phyloP scores from a whole-genome alignment of 179 eudicot genomes.

The Carnegiea gigantea region DNA sequence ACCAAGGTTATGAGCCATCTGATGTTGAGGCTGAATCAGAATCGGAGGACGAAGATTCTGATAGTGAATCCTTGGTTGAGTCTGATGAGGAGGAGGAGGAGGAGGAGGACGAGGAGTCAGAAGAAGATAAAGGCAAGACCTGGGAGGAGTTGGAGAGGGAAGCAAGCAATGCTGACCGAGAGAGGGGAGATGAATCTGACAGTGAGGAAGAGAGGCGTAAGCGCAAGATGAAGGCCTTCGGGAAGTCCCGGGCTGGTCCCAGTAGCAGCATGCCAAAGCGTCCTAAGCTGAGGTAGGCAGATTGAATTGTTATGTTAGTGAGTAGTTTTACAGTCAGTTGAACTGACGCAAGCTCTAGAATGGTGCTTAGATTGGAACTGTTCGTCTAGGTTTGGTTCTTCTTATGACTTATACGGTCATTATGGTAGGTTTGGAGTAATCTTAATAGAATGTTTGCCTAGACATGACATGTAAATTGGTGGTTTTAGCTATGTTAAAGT shows the following conservation, averaged over 20 bases:
- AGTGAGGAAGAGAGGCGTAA: constrained; percentile 83
- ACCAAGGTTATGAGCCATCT: constrained; percentile 77
- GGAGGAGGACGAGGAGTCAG: constrained; percentile 56
- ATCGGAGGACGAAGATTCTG: constrained; percentile 76
- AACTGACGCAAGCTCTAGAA: constrained; percentile 18
- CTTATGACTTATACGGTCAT: background rate
- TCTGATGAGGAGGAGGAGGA: constrained; percentile 71
- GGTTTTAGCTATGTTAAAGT: constrained; percentile 21
- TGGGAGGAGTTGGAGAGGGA: constrained; percentile 97
- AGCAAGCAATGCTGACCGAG: constrained; percentile 85
- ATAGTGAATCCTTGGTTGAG: constrained; percentile 76
- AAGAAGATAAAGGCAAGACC: constrained; percentile 75
- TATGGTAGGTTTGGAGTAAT: background rate
- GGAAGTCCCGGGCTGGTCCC: constrained; percentile 63
- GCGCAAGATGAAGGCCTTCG: constrained; percentile 69
- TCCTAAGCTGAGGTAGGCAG: constrained; percentile 50
- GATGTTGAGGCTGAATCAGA: constrained; percentile 77
- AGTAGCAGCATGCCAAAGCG: constrained; percentile 54
- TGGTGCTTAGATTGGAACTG: constrained; percentile 23
- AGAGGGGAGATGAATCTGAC: constrained; percentile 78
- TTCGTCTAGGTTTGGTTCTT: constrained; percentile 10
- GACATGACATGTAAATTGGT: constrained; percentile 35
- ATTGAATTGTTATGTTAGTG: background rate
- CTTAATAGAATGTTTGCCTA: constrained; percentile 18
- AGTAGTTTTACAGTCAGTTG: constrained; percentile 21